These are phyloP conservation scores for Calonectria multiphialidica DNA, from an alignment of 2,329 filamentous ascomycete genomes.

Conservation along the genomic window DNA sequence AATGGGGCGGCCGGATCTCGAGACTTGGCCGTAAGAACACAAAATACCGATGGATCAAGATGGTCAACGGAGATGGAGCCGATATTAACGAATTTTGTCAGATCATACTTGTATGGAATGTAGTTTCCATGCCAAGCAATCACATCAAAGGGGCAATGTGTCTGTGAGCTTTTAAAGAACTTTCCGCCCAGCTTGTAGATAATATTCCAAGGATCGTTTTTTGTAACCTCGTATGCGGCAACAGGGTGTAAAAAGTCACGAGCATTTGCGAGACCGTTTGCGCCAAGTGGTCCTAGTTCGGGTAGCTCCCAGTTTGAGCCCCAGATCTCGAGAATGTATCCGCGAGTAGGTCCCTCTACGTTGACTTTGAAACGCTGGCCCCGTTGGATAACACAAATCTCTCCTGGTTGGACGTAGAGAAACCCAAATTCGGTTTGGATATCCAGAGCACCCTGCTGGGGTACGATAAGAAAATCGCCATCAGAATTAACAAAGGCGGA, in stretches of 20 bases:
- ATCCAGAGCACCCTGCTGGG: constrained; percentile 73
- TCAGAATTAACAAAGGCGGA: constrained; percentile 69
- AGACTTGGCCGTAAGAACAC: constrained; percentile 72
- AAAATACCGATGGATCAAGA: constrained; percentile 75
- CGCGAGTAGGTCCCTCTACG: constrained; percentile 68
- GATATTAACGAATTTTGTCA: constrained; percentile 69
- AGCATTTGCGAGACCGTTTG: constrained; percentile 74
- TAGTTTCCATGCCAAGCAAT: constrained; percentile 81
- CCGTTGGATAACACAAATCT: constrained; percentile 74
- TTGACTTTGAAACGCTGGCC: constrained; percentile 63
- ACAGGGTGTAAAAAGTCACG: constrained; percentile 75
- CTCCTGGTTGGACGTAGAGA: constrained; percentile 74
- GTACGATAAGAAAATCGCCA: constrained; percentile 75
- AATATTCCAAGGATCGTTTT: constrained; percentile 67
- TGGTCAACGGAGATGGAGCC: constrained; percentile 63
- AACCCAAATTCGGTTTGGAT: constrained; percentile 77
- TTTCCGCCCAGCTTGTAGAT: constrained; percentile 72
- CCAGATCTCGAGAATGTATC: constrained; percentile 77
- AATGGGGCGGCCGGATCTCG: constrained; percentile 65
- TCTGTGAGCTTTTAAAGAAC: constrained; percentile 71
- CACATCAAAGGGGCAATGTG: constrained; percentile 77
- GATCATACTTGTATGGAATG: constrained; percentile 69
- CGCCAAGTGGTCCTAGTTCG: constrained; percentile 75
- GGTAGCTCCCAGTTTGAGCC: constrained; percentile 74
- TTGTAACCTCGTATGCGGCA: constrained; percentile 67